Evolutionary conservation across 2,329 filamentous ascomycete genomes (phyloP).

Genomic region (Acephala macrosclerotiorum): DNA sequence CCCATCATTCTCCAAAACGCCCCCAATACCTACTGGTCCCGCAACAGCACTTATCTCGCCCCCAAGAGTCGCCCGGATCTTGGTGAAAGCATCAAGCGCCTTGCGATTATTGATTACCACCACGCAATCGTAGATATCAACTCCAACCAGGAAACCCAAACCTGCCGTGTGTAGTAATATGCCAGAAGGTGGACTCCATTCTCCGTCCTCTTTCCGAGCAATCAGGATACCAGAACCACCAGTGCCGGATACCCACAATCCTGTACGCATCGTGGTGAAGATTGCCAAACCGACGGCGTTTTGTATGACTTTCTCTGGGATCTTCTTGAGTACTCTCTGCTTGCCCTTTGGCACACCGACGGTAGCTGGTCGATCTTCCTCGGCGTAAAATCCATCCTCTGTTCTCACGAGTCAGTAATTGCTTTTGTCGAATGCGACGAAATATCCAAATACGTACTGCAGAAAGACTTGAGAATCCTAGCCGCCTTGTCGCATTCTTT

Average conservation of each 20-base stretch:
- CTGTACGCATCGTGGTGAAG: conserved; percentile 95
- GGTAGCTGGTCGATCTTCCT: conserved; percentile 50
- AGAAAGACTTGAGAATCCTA: conserved; percentile 88
- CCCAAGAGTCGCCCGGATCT: conserved; percentile 79
- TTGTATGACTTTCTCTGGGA: conserved; percentile 83
- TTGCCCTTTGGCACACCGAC: conserved; percentile 54
- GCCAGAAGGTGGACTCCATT: conserved; percentile 90
- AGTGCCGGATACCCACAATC: conserved; percentile 89
- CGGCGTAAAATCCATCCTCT: conserved; percentile 74
- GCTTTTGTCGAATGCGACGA: conserved; percentile 9
- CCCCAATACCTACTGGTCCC: conserved; percentile 72
- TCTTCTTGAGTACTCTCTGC: conserved; percentile 76
- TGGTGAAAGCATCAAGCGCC: conserved; percentile 84
- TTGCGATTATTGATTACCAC: conserved; percentile 89
- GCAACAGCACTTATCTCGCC: conserved; percentile 79
- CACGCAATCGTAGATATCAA: conserved; percentile 96
- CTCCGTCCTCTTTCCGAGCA: conserved; percentile 82
- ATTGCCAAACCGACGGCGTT: conserved; percentile 91
- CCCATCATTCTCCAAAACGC: conserved; percentile 46
- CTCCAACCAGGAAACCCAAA: conserved; percentile 87
- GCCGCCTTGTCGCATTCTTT: conserved; percentile 92
- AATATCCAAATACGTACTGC: conserved; percentile 65
- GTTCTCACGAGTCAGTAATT: conserved; percentile 36
- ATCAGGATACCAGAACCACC: conserved; percentile 90
- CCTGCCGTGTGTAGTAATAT: conserved; percentile 90